A percentile compares a stretch with the other conserved stretches of the same genome.
phyloP scores from a whole-genome alignment of 768 basidiomycete genomes.

The Pleurotus pulmonarius region DNA sequence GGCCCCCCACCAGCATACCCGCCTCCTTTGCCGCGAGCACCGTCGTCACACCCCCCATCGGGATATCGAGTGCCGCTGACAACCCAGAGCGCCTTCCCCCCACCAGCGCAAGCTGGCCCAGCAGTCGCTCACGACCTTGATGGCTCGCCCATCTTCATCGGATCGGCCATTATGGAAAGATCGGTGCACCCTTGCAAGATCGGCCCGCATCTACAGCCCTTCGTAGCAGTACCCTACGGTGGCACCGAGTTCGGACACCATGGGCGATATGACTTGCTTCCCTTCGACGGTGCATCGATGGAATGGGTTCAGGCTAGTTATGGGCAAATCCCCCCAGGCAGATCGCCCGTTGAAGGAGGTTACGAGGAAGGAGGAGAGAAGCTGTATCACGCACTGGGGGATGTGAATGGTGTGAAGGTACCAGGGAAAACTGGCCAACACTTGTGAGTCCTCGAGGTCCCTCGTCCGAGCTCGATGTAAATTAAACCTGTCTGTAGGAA shows the following conservation, averaged over 20 bases:
- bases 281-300: constrained; percentile 65
- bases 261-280: constrained; percentile 73
- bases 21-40: constrained; percentile 7
- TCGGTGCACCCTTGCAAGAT: constrained; percentile 87
- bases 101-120: constrained; percentile 33
- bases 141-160: constrained; percentile 64
- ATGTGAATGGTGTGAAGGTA: constrained; percentile 48
- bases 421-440: constrained; percentile 75
- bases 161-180: constrained; percentile 63
- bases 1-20: constrained; percentile 14
- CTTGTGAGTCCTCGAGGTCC: constrained; percentile 24
- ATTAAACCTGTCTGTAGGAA: constrained; percentile 22
- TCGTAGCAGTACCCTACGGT: constrained; percentile 59
- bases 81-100: constrained; percentile 42
- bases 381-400: constrained; percentile 65
- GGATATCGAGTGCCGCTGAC: constrained; percentile 63
- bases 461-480: constrained; percentile 5
- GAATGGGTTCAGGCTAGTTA: constrained; percentile 65
- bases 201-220: constrained; percentile 48
- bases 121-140: constrained; percentile 58
- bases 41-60: constrained; percentile 45
- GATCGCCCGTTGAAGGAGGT: constrained; percentile 65
- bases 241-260: constrained; percentile 56
- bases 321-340: constrained; percentile 56
- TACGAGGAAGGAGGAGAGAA: constrained; percentile 67